A percentile compares a stretch with the other conserved stretches of the same genome.
phyloP scores from a whole-genome alignment of 1,284 basidiomycete species.

The Malassezia obtusa region DNA sequence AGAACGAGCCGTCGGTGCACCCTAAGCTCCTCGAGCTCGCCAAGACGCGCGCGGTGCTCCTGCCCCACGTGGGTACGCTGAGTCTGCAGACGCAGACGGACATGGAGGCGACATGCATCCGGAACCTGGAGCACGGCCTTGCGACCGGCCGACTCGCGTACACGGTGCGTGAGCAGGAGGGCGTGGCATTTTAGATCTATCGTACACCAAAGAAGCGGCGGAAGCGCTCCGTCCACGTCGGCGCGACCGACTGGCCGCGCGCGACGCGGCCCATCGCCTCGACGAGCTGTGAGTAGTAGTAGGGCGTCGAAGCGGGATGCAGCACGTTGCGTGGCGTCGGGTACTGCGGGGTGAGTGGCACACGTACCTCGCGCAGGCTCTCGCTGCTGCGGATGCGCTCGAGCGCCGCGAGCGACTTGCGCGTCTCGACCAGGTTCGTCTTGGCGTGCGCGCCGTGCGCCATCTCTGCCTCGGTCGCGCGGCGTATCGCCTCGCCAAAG shows the following conservation, averaged over 20 bases:
- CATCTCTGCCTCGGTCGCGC: conserved; percentile 27
- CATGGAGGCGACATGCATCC: conserved; percentile 47
- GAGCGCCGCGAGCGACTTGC: conserved; percentile 20
- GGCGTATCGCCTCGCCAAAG: conserved; percentile 30
- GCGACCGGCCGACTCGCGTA: conserved; percentile 36
- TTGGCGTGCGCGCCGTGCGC: conserved; percentile 10
- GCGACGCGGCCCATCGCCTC: conserved; percentile 23
- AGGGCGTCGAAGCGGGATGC: conserved; percentile 29
- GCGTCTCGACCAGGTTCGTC: conserved; percentile 20
- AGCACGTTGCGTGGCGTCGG: conserved; percentile 24
- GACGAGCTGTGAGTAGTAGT: conserved; percentile 33
- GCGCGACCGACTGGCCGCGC: conserved; percentile 22
- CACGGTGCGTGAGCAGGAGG: conserved; percentile 44
- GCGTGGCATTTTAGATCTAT: background rate
- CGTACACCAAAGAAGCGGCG: conserved; percentile 28
- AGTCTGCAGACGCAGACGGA: conserved; percentile 46
- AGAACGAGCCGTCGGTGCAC: conserved; percentile 56
- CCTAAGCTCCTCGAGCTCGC: conserved; percentile 22
- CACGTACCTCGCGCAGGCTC: conserved; percentile 18
- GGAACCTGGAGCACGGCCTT: conserved; percentile 39
- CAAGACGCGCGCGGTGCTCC: conserved; percentile 26
- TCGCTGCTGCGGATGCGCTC: conserved; percentile 23
- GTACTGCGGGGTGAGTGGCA: conserved; percentile 6
- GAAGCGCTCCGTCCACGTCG: conserved; percentile 20
- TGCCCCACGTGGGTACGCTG: conserved; percentile 41